Conservation (phyloP, 805 yeast species). For the Phaffomyces antillensis region DNA sequence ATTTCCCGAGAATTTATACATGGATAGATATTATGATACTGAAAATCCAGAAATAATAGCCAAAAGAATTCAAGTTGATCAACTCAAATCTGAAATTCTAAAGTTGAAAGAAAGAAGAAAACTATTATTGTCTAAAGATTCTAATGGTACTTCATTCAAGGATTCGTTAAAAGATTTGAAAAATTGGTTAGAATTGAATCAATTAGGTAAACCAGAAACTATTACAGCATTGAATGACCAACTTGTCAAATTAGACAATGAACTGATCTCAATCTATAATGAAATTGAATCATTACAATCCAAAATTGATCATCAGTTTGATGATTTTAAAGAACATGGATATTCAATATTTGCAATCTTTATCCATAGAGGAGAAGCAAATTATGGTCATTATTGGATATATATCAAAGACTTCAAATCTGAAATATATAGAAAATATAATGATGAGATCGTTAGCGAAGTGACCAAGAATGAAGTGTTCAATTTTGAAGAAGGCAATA, state of each 20-base stretch:
- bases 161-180: constrained; percentile 51
- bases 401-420: constrained; percentile 73
- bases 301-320: constrained; percentile 54
- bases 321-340: constrained; percentile 52
- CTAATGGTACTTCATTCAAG: constrained; percentile 40
- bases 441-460: constrained; percentile 90
- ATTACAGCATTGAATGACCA: constrained; percentile 41
- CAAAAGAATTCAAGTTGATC: constrained; percentile 46
- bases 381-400: constrained; percentile 96
- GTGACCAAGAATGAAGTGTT: constrained; percentile 61
- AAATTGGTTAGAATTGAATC: constrained; percentile 41
- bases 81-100: constrained; percentile 53
- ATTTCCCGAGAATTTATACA: constrained; percentile 66
- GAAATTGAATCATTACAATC: constrained; percentile 38
- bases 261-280: constrained; percentile 34
- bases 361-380: constrained; percentile 92
- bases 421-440: constrained; percentile 76
- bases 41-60: constrained; percentile 43
- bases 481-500: constrained; percentile 58
- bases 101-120: constrained; percentile 37
- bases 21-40: constrained; percentile 84
- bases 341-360: constrained; percentile 87
- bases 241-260: constrained; percentile 39
- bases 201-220: constrained; percentile 38
- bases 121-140: constrained; percentile 38